Percentiles rank a stretch among this genome's conserved stretches.
phyloP scores from a whole-genome alignment of 1,284 basidiomycete genomes.

The Melanopsichium pennsylvanicum region DNA sequence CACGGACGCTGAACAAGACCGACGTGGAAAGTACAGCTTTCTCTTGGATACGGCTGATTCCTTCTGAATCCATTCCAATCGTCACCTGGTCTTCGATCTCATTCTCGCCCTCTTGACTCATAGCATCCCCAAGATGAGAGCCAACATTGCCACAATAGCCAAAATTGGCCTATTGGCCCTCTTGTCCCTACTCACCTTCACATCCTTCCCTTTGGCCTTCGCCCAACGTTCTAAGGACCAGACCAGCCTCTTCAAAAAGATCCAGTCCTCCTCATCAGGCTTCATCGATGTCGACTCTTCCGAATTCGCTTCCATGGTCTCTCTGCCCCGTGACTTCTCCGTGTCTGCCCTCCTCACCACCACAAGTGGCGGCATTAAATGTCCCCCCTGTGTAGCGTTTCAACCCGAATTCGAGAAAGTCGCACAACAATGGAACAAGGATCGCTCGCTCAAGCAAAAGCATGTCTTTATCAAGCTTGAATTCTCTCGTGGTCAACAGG shows the following conservation, averaged over 20 bases:
- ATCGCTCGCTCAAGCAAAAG: slow-evolving; percentile 24
- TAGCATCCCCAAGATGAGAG: slow-evolving; percentile 7
- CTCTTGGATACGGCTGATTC: too few species aligned
- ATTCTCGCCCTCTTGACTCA: not conserved
- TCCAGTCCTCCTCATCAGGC: slow-evolving; percentile 20
- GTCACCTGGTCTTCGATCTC: slow-evolving; percentile 1
- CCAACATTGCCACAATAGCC: slow-evolving; percentile 2
- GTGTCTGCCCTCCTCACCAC: slow-evolving; percentile 52
- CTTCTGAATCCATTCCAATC: too few species aligned
- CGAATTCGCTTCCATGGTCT: slow-evolving; percentile 17
- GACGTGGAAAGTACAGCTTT: slow-evolving; percentile 14
- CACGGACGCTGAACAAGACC: slow-evolving; percentile 17
- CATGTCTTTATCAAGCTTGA: slow-evolving; percentile 55
- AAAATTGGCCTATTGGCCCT: slow-evolving; percentile 12
- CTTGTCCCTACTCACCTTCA: slow-evolving; percentile 15
- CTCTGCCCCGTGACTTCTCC: slow-evolving; percentile 37
- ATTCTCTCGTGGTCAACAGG: slow-evolving; percentile 36
- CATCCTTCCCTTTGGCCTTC: slow-evolving; percentile 1
- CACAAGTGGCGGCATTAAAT: slow-evolving; percentile 41
- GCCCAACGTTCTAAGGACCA: slow-evolving; percentile 21
- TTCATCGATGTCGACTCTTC: slow-evolving; percentile 35
- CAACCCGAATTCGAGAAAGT: slow-evolving; percentile 53
- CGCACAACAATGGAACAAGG: slow-evolving; percentile 44
- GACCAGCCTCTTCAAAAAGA: slow-evolving; percentile 15
- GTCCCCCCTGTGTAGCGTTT: slow-evolving; percentile 50